Evolutionary conservation across 441 rosid species (phyloP).

Genomic region (Gossypium armourianum): DNA sequence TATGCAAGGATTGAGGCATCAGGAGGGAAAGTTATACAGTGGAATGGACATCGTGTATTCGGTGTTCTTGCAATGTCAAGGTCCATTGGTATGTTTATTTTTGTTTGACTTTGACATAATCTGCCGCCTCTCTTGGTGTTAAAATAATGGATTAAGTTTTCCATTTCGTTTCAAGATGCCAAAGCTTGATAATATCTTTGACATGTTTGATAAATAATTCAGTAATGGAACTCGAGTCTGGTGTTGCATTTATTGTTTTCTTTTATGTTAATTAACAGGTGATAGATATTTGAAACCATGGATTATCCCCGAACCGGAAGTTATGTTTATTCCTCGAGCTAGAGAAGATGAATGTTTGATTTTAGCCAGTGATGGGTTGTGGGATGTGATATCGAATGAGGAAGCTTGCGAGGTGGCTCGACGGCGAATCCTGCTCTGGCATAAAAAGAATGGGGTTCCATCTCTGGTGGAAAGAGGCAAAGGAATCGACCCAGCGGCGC

Average conservation of each 20-base stretch:
- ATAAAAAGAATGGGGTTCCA: constrained; percentile 50
- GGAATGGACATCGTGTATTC: constrained; percentile 79
- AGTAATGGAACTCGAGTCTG: background rate
- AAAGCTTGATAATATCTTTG: background rate
- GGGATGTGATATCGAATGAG: constrained; percentile 74
- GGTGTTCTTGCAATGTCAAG: constrained; percentile 89
- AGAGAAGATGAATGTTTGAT: constrained; percentile 73
- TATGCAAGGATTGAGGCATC: constrained; percentile 67
- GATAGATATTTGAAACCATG: constrained; percentile 72
- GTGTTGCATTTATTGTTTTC: background rate
- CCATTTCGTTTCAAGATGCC: background rate
- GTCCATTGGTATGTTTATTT: constrained; percentile 52
- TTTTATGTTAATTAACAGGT: constrained; percentile 29
- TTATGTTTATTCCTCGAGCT: constrained; percentile 59
- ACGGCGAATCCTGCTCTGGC: constrained; percentile 56
- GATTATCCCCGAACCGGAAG: constrained; percentile 75
- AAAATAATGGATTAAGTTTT: background rate
- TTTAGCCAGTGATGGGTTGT: constrained; percentile 70
- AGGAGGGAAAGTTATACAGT: constrained; percentile 74
- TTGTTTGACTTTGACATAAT: background rate
- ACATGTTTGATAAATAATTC: background rate
- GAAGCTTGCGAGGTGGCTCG: constrained; percentile 72
- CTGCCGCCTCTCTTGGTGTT: background rate
- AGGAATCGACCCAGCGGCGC: constrained; percentile 56
- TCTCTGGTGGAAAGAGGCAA: constrained; percentile 43